A percentile compares a stretch with the other conserved stretches of the same genome.
Evolutionary conservation across 2,329 filamentous ascomycete species (phyloP).

Genomic region (Fusarium drepaniforme): DNA sequence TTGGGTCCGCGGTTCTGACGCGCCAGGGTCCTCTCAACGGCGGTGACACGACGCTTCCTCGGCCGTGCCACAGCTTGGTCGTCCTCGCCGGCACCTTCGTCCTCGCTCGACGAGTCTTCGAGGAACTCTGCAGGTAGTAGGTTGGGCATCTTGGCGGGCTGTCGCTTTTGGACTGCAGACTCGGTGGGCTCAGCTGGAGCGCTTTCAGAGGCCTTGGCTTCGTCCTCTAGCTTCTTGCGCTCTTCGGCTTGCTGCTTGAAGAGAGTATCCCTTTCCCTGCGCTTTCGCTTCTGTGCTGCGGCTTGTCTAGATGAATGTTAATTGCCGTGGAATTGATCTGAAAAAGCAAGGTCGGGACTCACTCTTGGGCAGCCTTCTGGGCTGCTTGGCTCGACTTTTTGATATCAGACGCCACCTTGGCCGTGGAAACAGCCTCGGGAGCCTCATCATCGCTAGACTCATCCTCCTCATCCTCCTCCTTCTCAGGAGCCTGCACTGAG

Average conservation of each 20-base stretch:
- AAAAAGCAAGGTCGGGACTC: constrained; percentile 38
- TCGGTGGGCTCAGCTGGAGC: constrained; percentile 9
- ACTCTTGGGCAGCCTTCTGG: constrained; percentile 65
- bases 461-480: constrained; percentile 50
- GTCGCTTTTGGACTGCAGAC: constrained; percentile 33
- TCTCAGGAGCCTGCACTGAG: constrained; percentile 32
- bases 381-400: constrained; percentile 60
- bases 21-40: constrained; percentile 53
- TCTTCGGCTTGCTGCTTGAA: constrained; percentile 67
- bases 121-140: constrained; percentile 67
- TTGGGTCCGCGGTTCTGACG: constrained; percentile 54
- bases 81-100: constrained; percentile 49
- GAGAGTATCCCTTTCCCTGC: constrained; percentile 65
- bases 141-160: constrained; percentile 54
- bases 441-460: constrained; percentile 64
- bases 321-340: not conserved
- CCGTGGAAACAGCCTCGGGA: constrained; percentile 69
- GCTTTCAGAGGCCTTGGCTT: constrained; percentile 39
- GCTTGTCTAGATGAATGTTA: constrained; percentile 56
- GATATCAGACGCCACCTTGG: constrained; percentile 59
- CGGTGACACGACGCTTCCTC: constrained; percentile 60
- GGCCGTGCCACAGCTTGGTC: constrained; percentile 42
- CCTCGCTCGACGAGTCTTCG: constrained; percentile 63
- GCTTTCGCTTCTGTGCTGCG: constrained; percentile 65
- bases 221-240: constrained; percentile 55